Evolutionary conservation across 2,329 filamentous ascomycete genomes (phyloP).

Genomic region (Fusarium luffae): DNA sequence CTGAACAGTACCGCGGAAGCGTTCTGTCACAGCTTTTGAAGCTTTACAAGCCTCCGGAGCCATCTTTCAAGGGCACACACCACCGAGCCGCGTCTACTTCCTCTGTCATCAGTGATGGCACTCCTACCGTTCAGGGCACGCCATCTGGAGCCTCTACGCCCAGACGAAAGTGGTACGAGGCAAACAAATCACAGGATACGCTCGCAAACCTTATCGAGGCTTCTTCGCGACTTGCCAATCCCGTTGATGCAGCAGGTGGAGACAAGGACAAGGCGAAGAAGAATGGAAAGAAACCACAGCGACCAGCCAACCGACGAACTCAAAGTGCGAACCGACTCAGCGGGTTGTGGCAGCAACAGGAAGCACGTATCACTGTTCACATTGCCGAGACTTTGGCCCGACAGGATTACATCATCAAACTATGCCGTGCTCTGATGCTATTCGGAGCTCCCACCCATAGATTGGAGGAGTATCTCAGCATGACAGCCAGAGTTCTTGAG

Average conservation of each 20-base stretch:
- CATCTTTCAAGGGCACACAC: conserved; percentile 33
- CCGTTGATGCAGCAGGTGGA: conserved; percentile 29
- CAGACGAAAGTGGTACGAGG: conserved; percentile 61
- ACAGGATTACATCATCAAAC: conserved; percentile 83
- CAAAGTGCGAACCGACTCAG: conserved; percentile 53
- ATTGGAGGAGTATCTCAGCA: conserved; percentile 87
- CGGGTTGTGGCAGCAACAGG: conserved; percentile 56
- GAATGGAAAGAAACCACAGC: conserved; percentile 47
- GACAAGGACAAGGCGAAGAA: conserved; percentile 30
- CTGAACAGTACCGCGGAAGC: conserved; percentile 57
- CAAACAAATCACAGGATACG: conserved; percentile 59
- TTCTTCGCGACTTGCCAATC: conserved; percentile 57
- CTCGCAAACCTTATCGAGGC: conserved; percentile 60
- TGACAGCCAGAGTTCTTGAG: conserved; percentile 84
- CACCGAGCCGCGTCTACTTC: conserved; percentile 40
- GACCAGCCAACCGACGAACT: conserved; percentile 51
- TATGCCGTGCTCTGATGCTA: conserved; percentile 86
- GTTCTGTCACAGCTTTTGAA: conserved; percentile 60
- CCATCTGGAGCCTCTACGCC: conserved; percentile 56
- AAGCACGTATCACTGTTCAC: conserved; percentile 59
- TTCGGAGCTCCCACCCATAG: conserved; percentile 92
- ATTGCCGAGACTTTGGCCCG: conserved; percentile 77
- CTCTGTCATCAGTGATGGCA: conserved; percentile 48
- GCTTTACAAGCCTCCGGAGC: conserved; percentile 57
- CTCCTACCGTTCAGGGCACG: conserved; percentile 52